Evolutionary conservation across 768 basidiomycete species (phyloP), one percentile per base, ranked within the genome.

Genomic region (Dictyophora rubrovolvata): DNA sequence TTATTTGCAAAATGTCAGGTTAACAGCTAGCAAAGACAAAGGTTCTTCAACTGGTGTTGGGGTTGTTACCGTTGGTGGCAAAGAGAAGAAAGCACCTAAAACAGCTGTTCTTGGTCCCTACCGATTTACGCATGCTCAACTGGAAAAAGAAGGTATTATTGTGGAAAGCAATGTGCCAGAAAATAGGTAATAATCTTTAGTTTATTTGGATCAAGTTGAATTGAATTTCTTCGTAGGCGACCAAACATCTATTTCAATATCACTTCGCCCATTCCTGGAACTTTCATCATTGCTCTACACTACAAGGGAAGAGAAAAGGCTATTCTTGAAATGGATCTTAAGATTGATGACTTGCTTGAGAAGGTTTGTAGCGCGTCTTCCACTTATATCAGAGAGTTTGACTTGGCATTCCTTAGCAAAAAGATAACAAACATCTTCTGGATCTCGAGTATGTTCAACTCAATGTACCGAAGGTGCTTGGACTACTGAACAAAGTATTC

Each of bases 181-280:
- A 70, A 97, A 95, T 69, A 79, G 95, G 94, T 90, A 61, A 66
- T 86, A 69, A 36, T 17, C 36, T 35, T 11, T n/a, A 36, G 55
- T 49, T 10, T 60, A 50, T 57, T 54, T 28, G 56, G 11, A 50
- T 23, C 52, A 50, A n/a, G 55, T 53, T 48, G 18, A 54, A 56
- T 63, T 60, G 54, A 50, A 33, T 66, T 21, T 42, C 46, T 17
- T 12, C 50, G 9, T 65, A 96, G 94, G 59, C 93, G 95, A 55
- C 89, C 93, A 37, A 95, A 96, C 71, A 97, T 98, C 65, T 98
- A 94, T 76, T 98, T 98, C 82, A 97, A 94, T 68, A 93, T 99
- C 70, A 94, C 90, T 23, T 97, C 94, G 35, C 96, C 96, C 1
- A 90, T 92, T 8, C 95, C 96, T 0, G 96, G 96, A 51, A 96